Percentiles rank a stretch among this genome's conserved stretches.
Conservation (phyloP, 352 stramenopile genomes). For the Thalassiosira livingstoniorum region DNA sequence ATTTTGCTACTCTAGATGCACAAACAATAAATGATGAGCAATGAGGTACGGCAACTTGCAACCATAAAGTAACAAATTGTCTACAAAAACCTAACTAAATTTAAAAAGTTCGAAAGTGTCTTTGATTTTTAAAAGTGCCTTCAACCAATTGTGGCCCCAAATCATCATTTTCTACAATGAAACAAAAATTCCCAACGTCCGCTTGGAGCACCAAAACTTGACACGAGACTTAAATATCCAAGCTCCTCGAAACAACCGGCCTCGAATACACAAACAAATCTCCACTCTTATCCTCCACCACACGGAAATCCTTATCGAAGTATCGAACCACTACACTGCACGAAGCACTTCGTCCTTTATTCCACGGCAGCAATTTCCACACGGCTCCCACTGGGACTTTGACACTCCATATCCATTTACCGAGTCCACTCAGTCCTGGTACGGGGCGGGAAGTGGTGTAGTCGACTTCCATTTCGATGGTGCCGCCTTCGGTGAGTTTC, state of each 20-base stretch:
- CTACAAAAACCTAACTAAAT: too few relatives aligned
- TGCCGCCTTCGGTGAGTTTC: slow-evolving; percentile 63
- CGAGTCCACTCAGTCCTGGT: slow-evolving; percentile 76
- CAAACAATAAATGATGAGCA: too few relatives aligned
- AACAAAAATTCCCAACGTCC: too few relatives aligned
- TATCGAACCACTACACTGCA: slow-evolving; percentile 84
- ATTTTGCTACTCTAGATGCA: too few relatives aligned
- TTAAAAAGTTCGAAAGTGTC: too few relatives aligned
- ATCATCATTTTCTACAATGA: too few relatives aligned
- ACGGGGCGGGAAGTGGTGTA: slow-evolving; percentile 83
- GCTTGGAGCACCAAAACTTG: too few relatives aligned
- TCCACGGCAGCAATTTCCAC: slow-evolving; percentile 87
- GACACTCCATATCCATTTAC: slow-evolving; percentile 84
- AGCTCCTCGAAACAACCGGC: slow-evolving; percentile 72
- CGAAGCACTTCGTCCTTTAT: slow-evolving; percentile 75
- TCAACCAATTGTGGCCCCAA: too few relatives aligned
- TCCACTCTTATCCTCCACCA: slow-evolving; percentile 83
- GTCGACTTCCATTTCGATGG: slow-evolving; percentile 82
- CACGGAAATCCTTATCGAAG: slow-evolving; percentile 85
- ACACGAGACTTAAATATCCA: slow-evolving; percentile 67
- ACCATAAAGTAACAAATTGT: too few relatives aligned
- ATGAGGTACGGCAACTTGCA: too few relatives aligned
- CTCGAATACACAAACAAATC: slow-evolving; percentile 87
- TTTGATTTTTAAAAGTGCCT: too few relatives aligned
- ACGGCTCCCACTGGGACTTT: slow-evolving; percentile 81